These are phyloP conservation scores for Hydnomerulius pinastri DNA, from an alignment of 768 basidiomycete genomes.

Conservation along the genomic window DNA sequence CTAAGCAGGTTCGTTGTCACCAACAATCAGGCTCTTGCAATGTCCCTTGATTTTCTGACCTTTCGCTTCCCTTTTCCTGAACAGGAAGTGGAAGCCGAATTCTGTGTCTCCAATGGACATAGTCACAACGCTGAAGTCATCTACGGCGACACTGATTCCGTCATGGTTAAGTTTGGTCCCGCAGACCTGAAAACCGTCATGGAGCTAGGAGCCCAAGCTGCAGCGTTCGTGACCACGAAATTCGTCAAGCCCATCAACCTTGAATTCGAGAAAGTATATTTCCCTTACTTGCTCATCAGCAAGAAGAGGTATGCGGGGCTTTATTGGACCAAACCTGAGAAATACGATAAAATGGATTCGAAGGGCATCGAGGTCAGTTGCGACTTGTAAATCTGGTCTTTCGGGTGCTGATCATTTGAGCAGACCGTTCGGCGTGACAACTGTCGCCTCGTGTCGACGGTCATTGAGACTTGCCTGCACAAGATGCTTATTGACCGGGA, in stretches of 20 bases:
- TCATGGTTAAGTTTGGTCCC: conserved; percentile 97
- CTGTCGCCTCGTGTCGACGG: conserved; percentile 96
- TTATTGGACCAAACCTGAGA: conserved; percentile 95
- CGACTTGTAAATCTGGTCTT: no score
- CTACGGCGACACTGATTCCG: conserved; percentile 98
- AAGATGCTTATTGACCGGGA: conserved; percentile 97
- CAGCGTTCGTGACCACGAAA: conserved; percentile 84
- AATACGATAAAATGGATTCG: conserved; percentile 99
- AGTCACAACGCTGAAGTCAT: conserved; percentile 90
- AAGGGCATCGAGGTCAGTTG: conserved; percentile 93
- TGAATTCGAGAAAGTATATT: conserved; percentile 99
- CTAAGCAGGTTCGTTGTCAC: conserved; percentile 65
- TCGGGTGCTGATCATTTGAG: no score
- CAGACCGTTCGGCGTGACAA: conserved; percentile 98
- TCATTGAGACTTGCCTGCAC: conserved; percentile 96
- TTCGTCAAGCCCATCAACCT: conserved; percentile 97
- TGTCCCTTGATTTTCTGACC: neutral
- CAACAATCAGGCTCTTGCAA: neutral
- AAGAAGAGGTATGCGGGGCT: conserved; percentile 99
- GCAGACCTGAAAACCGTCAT: conserved; percentile 85
- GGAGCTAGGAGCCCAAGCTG: conserved; percentile 93
- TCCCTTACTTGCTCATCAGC: conserved; percentile 95
- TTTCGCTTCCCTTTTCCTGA: neutral
- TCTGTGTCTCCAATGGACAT: conserved; percentile 82
- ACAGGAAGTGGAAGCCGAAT: conserved; percentile 88